These are phyloP conservation scores for Cladobotryum mycophilum DNA, from an alignment of 2,329 filamentous ascomycete genomes.

Conservation along the genomic window DNA sequence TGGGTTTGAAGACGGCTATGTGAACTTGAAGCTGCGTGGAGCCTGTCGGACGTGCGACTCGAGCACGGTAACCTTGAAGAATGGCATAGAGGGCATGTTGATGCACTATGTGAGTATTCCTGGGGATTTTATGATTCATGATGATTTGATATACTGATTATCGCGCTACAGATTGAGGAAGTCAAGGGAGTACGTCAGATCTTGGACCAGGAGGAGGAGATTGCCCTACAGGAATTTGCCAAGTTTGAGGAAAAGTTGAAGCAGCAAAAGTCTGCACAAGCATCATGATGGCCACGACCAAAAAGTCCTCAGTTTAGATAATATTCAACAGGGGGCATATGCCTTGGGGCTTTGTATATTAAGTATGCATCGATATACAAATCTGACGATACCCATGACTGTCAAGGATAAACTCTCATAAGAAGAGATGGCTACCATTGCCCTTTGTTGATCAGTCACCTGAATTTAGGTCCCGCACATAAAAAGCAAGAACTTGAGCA, in stretches of 20 bases:
- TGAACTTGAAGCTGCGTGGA: slow-evolving; percentile 80
- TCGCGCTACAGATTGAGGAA: slow-evolving; percentile 69
- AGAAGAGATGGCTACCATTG: too few relatives aligned
- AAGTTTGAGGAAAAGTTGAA: slow-evolving; percentile 84
- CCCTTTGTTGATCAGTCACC: too few relatives aligned
- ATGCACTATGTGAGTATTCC: slow-evolving; percentile 76
- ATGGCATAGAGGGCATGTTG: slow-evolving; percentile 96
- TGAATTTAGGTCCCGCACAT: too few relatives aligned
- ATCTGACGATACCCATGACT: too few relatives aligned
- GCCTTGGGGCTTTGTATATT: too few relatives aligned
- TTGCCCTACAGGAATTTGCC: slow-evolving; percentile 80
- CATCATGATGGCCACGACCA: background rate
- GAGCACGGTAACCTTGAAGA: slow-evolving; percentile 93
- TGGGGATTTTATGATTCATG: background rate
- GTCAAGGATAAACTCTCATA: too few relatives aligned
- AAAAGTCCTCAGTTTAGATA: too few relatives aligned
- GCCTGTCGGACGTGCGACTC: slow-evolving; percentile 95
- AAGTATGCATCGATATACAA: too few relatives aligned
- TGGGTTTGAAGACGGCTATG: slow-evolving; percentile 76
- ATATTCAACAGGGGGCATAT: too few relatives aligned
- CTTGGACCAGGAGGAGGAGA: slow-evolving; percentile 84
- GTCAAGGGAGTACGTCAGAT: slow-evolving; percentile 90
- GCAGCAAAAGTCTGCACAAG: slow-evolving; percentile 30
- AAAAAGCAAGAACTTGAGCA: too few relatives aligned
- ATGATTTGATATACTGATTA: background rate